These are phyloP conservation scores for Hyphopichia wangnamkhiaoensis DNA, from an alignment of 1,139 yeast species.

Conservation along the genomic window DNA sequence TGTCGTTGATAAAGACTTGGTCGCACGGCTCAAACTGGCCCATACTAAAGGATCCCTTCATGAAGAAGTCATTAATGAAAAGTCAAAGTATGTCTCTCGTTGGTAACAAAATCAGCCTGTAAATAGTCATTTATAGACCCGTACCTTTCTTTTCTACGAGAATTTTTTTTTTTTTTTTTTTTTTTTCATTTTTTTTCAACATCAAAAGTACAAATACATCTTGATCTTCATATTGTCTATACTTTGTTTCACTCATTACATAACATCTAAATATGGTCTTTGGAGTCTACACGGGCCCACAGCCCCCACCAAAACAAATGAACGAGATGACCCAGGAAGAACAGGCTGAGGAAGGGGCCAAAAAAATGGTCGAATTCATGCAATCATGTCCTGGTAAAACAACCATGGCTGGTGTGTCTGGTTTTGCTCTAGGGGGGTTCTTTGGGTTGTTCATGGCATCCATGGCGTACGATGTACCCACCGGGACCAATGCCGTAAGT, in stretches of 20 bases:
- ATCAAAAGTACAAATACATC: too few species aligned
- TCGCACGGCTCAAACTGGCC: constrained; percentile 10
- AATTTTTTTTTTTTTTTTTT: constrained; percentile 2
- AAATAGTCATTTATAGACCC: background rate
- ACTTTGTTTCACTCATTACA: too few species aligned
- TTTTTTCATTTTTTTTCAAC: too few species aligned
- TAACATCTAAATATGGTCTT: constrained; percentile 5
- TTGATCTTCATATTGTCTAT: too few species aligned
- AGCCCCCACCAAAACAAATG: constrained; percentile 41
- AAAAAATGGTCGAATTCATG: constrained; percentile 78
- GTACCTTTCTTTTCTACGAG: background rate
- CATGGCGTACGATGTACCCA: constrained; percentile 80
- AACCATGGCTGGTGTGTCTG: constrained; percentile 88
- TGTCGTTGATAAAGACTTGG: constrained; percentile 8
- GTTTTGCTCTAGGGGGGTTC: constrained; percentile 93
- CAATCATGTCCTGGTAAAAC: constrained; percentile 96
- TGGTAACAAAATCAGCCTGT: constrained; percentile 7
- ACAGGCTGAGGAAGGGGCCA: constrained; percentile 92
- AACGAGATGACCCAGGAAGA: constrained; percentile 86
- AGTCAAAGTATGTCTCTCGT: constrained; percentile 7
- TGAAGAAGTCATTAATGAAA: constrained; percentile 12
- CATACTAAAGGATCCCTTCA: constrained; percentile 9
- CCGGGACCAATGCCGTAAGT: constrained; percentile 55
- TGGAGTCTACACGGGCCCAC: constrained; percentile 23
- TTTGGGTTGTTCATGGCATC: constrained; percentile 97